These are phyloP conservation scores for Candida ulmi DNA, from an alignment of 805 yeast species.

Conservation along the genomic window DNA sequence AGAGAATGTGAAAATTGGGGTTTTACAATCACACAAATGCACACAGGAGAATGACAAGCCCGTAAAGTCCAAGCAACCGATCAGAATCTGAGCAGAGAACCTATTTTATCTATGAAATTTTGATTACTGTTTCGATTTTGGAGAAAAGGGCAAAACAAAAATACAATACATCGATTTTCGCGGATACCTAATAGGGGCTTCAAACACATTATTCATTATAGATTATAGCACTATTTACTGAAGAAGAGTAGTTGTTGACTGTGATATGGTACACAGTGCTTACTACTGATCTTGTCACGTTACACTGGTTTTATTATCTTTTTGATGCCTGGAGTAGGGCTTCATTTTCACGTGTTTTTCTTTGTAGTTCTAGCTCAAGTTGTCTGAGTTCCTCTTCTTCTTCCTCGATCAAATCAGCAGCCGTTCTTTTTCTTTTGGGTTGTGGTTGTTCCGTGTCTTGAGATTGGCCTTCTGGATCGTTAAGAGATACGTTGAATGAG, in stretches of 20 bases:
- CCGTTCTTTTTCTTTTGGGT: slow-evolving; percentile 18
- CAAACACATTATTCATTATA: background rate
- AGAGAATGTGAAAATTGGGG: too few relatives aligned
- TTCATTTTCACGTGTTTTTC: slow-evolving; percentile 2
- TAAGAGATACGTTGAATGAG: slow-evolving; percentile 27
- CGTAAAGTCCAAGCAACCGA: background rate
- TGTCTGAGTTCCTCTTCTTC: slow-evolving; percentile 42
- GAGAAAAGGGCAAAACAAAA: too few relatives aligned
- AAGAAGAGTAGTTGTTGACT: background rate
- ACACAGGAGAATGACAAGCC: background rate
- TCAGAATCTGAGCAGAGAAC: too few relatives aligned
- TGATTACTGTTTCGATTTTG: too few relatives aligned
- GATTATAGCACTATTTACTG: background rate
- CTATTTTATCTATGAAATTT: too few relatives aligned
- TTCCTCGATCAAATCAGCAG: slow-evolving; percentile 34
- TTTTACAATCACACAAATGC: too few relatives aligned
- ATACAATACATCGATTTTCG: too few relatives aligned
- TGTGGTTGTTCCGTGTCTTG: slow-evolving; percentile 1
- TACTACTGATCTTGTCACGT: too few relatives aligned
- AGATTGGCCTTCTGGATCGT: slow-evolving; percentile 11
- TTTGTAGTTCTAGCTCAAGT: slow-evolving; percentile 33
- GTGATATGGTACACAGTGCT: too few relatives aligned
- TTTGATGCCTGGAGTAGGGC: background rate
- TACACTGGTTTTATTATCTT: too few relatives aligned
- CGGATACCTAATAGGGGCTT: too few relatives aligned